Conservation (phyloP, 495 filamentous ascomycete genomes). For the Polyplosphaeria fusca region DNA sequence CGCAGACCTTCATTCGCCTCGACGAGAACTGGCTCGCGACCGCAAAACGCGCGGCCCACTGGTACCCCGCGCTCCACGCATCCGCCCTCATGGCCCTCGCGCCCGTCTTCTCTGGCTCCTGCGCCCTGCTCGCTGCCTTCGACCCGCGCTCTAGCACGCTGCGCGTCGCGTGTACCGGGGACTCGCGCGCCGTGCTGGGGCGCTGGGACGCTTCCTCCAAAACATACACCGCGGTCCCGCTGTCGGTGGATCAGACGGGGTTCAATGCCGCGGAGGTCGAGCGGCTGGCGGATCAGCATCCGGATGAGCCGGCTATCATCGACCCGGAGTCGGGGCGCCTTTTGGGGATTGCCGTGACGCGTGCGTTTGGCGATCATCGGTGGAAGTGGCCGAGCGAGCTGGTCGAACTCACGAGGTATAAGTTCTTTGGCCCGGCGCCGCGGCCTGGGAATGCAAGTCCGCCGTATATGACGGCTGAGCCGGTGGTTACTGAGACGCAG, state of each 20-base stretch:
- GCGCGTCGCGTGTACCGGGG: constrained; percentile 58
- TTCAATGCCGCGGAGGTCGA: constrained; percentile 51
- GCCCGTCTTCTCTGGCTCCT: constrained; percentile 56
- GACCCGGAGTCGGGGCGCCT: constrained; percentile 51
- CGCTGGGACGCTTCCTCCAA: constrained; percentile 43
- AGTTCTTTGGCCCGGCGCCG: constrained; percentile 50
- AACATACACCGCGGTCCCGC: constrained; percentile 48
- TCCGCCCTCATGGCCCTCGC: constrained; percentile 13
- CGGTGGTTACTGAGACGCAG: constrained; percentile 55
- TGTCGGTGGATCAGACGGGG: constrained; percentile 61
- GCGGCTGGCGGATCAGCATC: constrained; percentile 54
- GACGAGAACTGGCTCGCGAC: constrained; percentile 25
- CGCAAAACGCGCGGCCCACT: constrained; percentile 41
- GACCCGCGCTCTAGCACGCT: constrained; percentile 50
- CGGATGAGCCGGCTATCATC: constrained; percentile 53
- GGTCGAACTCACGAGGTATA: constrained; percentile 42
- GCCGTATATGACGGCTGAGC: constrained; percentile 65
- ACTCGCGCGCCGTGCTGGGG: constrained; percentile 61
- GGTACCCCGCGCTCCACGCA: constrained; percentile 30
- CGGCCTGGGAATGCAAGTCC: constrained; percentile 50
- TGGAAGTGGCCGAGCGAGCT: constrained; percentile 60
- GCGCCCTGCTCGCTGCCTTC: constrained; percentile 57
- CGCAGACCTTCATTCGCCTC: constrained; percentile 38
- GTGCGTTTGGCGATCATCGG: constrained; percentile 61
- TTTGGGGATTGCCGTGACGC: constrained; percentile 54